Conservation (phyloP, 495 filamentous ascomycete species). For the Hyphodiscus hymeniophilus region DNA sequence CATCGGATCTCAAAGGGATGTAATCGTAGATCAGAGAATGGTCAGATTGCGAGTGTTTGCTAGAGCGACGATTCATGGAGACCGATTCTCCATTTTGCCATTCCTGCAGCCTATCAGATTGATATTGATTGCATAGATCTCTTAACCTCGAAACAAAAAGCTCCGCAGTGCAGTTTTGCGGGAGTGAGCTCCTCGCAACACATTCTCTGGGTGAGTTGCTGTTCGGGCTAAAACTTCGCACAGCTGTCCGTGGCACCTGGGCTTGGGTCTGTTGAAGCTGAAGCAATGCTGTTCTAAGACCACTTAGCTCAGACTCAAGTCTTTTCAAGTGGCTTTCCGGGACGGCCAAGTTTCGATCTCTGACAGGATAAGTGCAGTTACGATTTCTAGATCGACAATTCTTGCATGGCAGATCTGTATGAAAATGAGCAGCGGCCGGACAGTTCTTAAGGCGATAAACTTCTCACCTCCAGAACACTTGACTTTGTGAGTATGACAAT, state of each 20-base stretch:
- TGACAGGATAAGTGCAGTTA: not conserved
- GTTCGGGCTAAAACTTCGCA: not conserved
- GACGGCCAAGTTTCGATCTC: not conserved
- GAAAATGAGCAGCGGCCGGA: not conserved
- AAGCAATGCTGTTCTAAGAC: not conserved
- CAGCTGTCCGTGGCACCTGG: too few species aligned
- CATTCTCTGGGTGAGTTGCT: not conserved
- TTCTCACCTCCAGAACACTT: not conserved
- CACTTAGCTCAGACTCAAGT: not conserved
- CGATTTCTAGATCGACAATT: not conserved
- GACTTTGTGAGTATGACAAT: not conserved
- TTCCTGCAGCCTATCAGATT: too few species aligned
- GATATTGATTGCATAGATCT: too few species aligned
- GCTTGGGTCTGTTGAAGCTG: too few species aligned
- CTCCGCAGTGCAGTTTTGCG: not conserved
- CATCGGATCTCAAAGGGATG: not conserved
- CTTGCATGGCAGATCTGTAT: not conserved
- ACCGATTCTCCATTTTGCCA: too few species aligned
- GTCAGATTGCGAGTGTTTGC: too few species aligned
- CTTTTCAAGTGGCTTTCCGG: not conserved
- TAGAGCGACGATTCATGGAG: too few species aligned
- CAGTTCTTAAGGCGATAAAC: not conserved
- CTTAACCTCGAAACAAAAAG: not conserved
- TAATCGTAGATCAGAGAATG: not conserved
- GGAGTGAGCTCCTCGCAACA: not conserved